Conservation (phyloP, 2,329 filamentous ascomycete genomes). For the Hymenoscyphus infarciens region DNA sequence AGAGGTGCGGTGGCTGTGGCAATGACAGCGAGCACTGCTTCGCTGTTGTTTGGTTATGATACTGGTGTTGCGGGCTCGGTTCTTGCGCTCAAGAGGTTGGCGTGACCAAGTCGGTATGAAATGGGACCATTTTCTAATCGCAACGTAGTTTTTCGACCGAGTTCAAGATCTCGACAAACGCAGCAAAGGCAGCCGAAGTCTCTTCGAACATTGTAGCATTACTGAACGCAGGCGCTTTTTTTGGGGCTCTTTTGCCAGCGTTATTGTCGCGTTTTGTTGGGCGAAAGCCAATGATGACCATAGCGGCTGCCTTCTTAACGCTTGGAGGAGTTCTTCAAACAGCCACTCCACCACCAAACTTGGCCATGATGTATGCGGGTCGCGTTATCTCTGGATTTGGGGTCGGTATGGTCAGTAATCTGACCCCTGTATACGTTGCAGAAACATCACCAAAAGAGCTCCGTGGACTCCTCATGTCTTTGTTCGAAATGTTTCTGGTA, state of each 20-base stretch:
- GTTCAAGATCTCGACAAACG: constrained; percentile 18
- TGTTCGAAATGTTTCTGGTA: constrained; percentile 38
- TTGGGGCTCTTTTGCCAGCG: constrained; percentile 48
- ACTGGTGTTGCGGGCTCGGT: constrained; percentile 27
- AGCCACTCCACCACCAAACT: constrained; percentile 15
- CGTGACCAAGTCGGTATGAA: background rate
- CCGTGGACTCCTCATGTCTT: constrained; percentile 41
- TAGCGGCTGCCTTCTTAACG: constrained; percentile 41
- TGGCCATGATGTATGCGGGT: constrained; percentile 21
- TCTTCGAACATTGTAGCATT: constrained; percentile 44
- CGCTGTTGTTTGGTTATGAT: constrained; percentile 27
- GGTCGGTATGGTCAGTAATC: constrained; percentile 14
- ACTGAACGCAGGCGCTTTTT: constrained; percentile 49
- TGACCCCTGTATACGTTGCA: constrained; percentile 43
- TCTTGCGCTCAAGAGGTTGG: constrained; percentile 21
- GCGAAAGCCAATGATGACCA: constrained; percentile 43
- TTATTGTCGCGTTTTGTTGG: constrained; percentile 45
- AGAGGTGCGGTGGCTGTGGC: constrained; percentile 20
- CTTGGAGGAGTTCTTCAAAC: constrained; percentile 25
- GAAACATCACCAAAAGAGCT: constrained; percentile 47
- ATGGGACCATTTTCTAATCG: background rate
- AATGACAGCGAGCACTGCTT: constrained; percentile 22
- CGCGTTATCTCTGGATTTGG: constrained; percentile 20
- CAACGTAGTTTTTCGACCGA: constrained; percentile 3
- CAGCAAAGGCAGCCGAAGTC: constrained; percentile 16